phyloP scores from a whole-genome alignment of 805 yeast species.

The Grigorovia humatica region DNA sequence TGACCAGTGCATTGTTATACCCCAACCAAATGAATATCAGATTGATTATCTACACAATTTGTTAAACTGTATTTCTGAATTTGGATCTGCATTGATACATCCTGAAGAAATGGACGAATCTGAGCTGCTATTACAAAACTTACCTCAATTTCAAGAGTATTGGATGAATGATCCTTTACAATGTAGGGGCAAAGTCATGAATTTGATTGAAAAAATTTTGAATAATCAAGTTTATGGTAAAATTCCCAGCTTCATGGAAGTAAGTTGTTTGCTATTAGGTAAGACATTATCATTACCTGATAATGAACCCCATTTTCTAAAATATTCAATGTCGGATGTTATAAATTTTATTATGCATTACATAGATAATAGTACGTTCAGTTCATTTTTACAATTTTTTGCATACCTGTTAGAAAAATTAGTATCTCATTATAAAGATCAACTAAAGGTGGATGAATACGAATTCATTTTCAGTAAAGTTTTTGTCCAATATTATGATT shows the following conservation, averaged over 20 bases:
- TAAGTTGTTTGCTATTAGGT: constrained; percentile 47
- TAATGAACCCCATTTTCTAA: constrained; percentile 25
- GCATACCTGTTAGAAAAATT: constrained; percentile 38
- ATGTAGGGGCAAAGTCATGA: constrained; percentile 36
- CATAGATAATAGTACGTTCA: constrained; percentile 18
- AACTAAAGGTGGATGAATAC: constrained; percentile 26
- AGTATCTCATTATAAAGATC: constrained; percentile 30
- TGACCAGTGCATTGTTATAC: constrained; percentile 5
- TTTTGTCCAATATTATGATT: constrained; percentile 29
- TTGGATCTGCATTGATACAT: constrained; percentile 58
- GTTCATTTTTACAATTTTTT: constrained; percentile 34
- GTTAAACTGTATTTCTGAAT: constrained; percentile 51
- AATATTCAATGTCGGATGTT: constrained; percentile 21
- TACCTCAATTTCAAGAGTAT: constrained; percentile 28
- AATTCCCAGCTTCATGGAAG: constrained; percentile 48
- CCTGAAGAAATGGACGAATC: constrained; percentile 37
- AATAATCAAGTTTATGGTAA: constrained; percentile 28
- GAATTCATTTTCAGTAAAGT: constrained; percentile 31
- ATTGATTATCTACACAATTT: constrained; percentile 45
- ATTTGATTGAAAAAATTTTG: constrained; percentile 32
- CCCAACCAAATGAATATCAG: constrained; percentile 16
- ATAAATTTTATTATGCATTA: constrained; percentile 20
- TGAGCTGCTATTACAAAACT: constrained; percentile 11
- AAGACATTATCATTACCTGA: constrained; percentile 20
- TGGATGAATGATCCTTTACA: constrained; percentile 42